Conservation (phyloP, 768 basidiomycete species). For the Omphalotus guepiniiformis region DNA sequence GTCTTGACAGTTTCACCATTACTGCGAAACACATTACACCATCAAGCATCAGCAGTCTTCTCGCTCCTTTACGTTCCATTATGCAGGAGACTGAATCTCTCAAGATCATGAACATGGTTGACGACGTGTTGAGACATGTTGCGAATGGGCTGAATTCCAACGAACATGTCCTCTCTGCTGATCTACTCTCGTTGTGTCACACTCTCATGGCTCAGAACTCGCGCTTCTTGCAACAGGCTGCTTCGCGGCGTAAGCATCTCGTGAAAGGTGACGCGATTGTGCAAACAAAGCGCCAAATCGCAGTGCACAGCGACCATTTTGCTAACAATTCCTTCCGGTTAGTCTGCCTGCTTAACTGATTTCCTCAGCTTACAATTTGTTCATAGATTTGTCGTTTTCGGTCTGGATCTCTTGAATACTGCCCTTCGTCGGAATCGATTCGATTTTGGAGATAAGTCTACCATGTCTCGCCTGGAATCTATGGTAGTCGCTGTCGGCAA, state of each 20-base stretch:
- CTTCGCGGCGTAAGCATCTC: constrained; percentile 31
- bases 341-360: constrained; percentile 14
- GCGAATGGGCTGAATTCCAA: constrained; percentile 85
- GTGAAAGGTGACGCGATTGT: constrained; percentile 61
- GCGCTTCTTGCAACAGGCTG: constrained; percentile 68
- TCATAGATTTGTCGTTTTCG: constrained; percentile 81
- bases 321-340: constrained; percentile 86
- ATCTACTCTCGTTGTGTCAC: constrained; percentile 79
- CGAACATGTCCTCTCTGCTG: constrained; percentile 58
- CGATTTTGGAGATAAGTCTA: constrained; percentile 70
- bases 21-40: constrained; percentile 79
- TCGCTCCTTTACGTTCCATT: constrained; percentile 76
- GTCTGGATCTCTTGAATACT: constrained; percentile 86
- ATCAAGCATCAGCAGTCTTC: constrained; percentile 64
- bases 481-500: constrained; percentile 88
- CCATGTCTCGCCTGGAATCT: constrained; percentile 79
- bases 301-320: constrained; percentile 61
- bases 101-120: constrained; percentile 78
- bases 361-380: constrained; percentile 11
- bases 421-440: constrained; percentile 84
- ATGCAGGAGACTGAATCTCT: constrained; percentile 81
- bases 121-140: constrained; percentile 83
- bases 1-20: constrained; percentile 81
- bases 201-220: constrained; percentile 90
- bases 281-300: constrained; percentile 67